phyloP scores from a whole-genome alignment of 192 early-diverging fungal species.

The Podila epigama region DNA sequence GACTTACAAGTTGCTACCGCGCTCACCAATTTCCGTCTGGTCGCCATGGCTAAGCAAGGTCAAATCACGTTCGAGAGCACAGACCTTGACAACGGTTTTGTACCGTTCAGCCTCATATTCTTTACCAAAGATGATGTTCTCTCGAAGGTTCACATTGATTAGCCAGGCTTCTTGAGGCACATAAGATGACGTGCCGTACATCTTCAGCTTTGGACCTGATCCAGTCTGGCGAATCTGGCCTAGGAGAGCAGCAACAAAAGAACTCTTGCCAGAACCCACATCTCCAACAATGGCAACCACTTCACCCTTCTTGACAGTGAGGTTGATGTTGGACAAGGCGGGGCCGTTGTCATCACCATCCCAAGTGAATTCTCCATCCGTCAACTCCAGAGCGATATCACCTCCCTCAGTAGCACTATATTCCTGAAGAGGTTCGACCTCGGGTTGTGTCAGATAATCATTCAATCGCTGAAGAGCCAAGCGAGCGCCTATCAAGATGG shows the following conservation, averaged over 20 bases:
- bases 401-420: constrained; percentile 31
- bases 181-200: constrained; percentile 76
- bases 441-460: constrained; percentile 39
- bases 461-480: constrained; percentile 22
- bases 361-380: constrained; percentile 51
- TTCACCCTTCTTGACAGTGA: constrained; percentile 49
- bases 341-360: constrained; percentile 67
- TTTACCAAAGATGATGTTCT: constrained; percentile 75
- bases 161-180: constrained; percentile 88
- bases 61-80: constrained; percentile 81
- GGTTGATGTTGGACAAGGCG: constrained; percentile 42
- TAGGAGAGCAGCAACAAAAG: constrained; percentile 74
- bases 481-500: constrained; percentile 9
- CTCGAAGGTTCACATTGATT: constrained; percentile 72
- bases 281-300: constrained; percentile 82
- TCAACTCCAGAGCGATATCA: constrained; percentile 14
- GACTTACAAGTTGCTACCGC: constrained; percentile 76
- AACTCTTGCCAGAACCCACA: constrained; percentile 85
- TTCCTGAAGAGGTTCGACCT: constrained; percentile 56
- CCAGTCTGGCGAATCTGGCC: constrained; percentile 58
- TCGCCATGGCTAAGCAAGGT: constrained; percentile 69
- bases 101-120: constrained; percentile 54
- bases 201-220: constrained; percentile 24
- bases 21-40: constrained; percentile 72
- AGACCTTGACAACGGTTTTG: constrained; percentile 67